These are phyloP conservation scores for Cyclotella baltica DNA, from an alignment of 108 stramenopile genomes.

Conservation along the genomic window DNA sequence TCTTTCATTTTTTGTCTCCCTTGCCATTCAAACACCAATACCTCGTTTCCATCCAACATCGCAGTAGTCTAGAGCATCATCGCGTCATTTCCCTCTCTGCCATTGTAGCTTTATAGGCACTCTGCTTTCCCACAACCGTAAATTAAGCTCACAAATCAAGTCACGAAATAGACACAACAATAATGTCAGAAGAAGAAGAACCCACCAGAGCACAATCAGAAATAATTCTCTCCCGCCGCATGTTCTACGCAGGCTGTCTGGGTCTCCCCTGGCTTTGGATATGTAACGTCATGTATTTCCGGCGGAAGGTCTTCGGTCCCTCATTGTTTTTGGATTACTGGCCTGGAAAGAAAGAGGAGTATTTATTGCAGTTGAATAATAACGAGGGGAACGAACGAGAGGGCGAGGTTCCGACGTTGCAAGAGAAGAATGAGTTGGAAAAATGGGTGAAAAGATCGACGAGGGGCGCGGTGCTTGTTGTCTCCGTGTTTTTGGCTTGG, in stretches of 20 bases:
- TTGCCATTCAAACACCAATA: too few relatives aligned
- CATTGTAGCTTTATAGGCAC: too few relatives aligned
- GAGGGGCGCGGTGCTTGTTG: conserved; percentile 52
- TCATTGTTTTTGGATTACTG: conserved; percentile 43
- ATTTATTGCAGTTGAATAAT: neutral
- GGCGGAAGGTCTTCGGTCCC: conserved; percentile 46
- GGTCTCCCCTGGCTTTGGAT: conserved; percentile 92
- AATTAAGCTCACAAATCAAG: neutral
- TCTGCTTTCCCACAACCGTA: too few relatives aligned
- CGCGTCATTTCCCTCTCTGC: too few relatives aligned
- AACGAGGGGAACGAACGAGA: neutral
- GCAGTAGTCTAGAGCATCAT: too few relatives aligned
- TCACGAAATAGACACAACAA: neutral
- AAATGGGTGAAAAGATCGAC: conserved; percentile 76
- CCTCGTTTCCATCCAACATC: too few relatives aligned
- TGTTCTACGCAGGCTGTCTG: conserved; percentile 77
- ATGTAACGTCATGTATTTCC: conserved; percentile 73
- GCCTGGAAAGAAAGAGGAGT: conserved; percentile 31
- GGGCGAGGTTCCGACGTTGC: neutral
- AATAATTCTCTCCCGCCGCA: conserved; percentile 62
- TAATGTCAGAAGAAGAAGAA: conserved; percentile 8
- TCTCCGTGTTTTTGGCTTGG: conserved; percentile 70
- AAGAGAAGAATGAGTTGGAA: conserved; percentile 34
- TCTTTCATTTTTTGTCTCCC: too few relatives aligned
- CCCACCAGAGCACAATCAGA: conserved; percentile 28